These are phyloP conservation scores for Stylosanthes scabra DNA, from an alignment of 331 rosid species.

Conservation along the genomic window DNA sequence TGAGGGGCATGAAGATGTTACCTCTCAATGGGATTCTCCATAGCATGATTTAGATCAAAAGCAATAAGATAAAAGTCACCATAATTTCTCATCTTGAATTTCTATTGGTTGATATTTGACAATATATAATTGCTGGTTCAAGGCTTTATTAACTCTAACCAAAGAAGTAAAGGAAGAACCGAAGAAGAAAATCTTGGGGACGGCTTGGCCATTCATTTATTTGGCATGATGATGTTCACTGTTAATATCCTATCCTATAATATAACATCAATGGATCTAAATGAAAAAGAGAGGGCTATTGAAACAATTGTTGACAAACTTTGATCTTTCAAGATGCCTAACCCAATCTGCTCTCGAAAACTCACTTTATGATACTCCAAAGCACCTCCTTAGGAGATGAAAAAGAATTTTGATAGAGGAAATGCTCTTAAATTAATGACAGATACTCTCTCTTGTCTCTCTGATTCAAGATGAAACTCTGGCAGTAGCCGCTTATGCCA, in stretches of 20 bases:
- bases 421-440: constrained; percentile 25
- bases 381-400: constrained; percentile 45
- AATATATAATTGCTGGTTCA: neutral
- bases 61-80: too few relatives aligned
- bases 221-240: constrained; percentile 9
- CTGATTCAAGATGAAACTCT: constrained; percentile 22
- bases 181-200: constrained; percentile 30
- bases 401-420: constrained; percentile 19
- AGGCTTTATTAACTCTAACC: neutral
- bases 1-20: too few relatives aligned
- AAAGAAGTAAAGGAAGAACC: constrained; percentile 17
- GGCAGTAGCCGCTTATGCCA: constrained; percentile 29
- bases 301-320: neutral
- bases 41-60: too few relatives aligned
- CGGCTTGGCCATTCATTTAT: constrained; percentile 6
- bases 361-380: constrained; percentile 31
- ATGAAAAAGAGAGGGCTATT: constrained; percentile 16
- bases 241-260: neutral
- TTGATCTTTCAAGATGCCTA: neutral
- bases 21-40: too few relatives aligned
- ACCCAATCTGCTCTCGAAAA: constrained; percentile 25
- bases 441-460: constrained; percentile 30
- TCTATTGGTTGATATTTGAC: too few relatives aligned
- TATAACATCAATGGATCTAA: neutral
- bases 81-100: too few relatives aligned